Conservation (phyloP, 2,329 filamentous ascomycete genomes). For the Sporothrix sp. region DNA sequence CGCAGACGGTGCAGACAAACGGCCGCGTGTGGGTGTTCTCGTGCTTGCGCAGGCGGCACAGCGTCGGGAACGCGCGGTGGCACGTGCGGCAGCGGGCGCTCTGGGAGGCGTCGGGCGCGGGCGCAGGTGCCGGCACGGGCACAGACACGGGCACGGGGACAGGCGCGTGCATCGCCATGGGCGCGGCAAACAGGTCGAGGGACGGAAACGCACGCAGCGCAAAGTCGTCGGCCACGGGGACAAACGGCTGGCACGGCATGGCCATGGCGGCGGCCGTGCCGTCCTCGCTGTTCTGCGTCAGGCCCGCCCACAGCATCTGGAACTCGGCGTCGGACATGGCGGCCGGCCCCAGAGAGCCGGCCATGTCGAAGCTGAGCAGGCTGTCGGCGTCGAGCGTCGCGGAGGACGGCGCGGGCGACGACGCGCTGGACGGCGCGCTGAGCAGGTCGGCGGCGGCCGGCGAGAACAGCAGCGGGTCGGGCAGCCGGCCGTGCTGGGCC, state of each 20-base stretch:
- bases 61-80: not conserved
- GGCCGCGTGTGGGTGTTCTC: conserved; percentile 18
- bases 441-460: not conserved
- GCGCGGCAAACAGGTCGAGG: not conserved
- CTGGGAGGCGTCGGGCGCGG: not conserved
- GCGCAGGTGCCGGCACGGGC: not conserved
- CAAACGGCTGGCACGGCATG: conserved; percentile 1
- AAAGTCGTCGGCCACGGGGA: not conserved
- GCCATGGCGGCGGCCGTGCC: not conserved
- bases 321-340: conserved; percentile 4
- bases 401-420: not conserved
- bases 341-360: not conserved
- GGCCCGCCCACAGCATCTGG: not conserved
- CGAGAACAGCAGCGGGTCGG: not conserved
- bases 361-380: conserved; percentile 1
- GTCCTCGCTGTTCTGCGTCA: not conserved
- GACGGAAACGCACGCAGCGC: not conserved
- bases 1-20: conserved; percentile 18
- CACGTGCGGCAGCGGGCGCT: not conserved
- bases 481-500: not conserved
- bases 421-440: not conserved
- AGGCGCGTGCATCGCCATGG: not conserved
- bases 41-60: conserved; percentile 12
- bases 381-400: conserved; percentile 2
- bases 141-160: not conserved